These are phyloP conservation scores for Agrocybe praecox DNA, from an alignment of 768 basidiomycete species.

Conservation along the genomic window DNA sequence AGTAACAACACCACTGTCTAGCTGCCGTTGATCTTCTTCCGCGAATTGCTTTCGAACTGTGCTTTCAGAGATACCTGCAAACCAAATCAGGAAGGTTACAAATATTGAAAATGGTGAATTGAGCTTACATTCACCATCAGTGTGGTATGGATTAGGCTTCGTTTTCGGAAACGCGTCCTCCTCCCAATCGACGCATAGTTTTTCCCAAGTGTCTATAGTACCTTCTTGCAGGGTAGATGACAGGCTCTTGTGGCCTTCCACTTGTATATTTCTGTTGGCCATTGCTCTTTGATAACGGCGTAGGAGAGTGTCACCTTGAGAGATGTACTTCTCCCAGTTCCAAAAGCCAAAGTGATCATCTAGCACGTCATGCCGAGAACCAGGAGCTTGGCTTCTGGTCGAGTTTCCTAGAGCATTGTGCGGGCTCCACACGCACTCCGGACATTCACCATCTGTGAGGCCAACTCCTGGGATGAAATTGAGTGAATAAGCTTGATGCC, in stretches of 20 bases:
- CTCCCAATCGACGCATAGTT: constrained; percentile 7
- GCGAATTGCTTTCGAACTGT: not conserved
- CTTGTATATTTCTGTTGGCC: too few species aligned
- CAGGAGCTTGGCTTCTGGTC: not conserved
- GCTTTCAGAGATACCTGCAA: not conserved
- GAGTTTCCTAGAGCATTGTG: not conserved
- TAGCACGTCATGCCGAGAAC: not conserved
- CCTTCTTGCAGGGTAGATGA: too few species aligned
- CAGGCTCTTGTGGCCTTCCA: too few species aligned
- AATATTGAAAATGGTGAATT: too few species aligned
- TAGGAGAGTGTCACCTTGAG: not conserved
- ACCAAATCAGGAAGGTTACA: not conserved
- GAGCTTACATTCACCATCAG: not conserved
- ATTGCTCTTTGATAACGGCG: too few species aligned
- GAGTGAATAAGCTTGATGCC: not conserved
- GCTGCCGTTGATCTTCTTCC: not conserved
- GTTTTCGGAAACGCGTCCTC: constrained; percentile 1
- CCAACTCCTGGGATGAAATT: not conserved
- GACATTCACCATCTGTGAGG: not conserved
- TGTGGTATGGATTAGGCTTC: constrained; percentile 1
- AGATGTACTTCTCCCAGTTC: not conserved
- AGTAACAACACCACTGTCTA: not conserved
- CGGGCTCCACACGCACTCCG: not conserved
- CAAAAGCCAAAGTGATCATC: not conserved
- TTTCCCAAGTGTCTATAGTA: not conserved